A percentile compares a stretch with the other conserved stretches of the same genome.
phyloP scores from a whole-genome alignment of 176 grass and related monocot species.

The Avena atlantica region DNA sequence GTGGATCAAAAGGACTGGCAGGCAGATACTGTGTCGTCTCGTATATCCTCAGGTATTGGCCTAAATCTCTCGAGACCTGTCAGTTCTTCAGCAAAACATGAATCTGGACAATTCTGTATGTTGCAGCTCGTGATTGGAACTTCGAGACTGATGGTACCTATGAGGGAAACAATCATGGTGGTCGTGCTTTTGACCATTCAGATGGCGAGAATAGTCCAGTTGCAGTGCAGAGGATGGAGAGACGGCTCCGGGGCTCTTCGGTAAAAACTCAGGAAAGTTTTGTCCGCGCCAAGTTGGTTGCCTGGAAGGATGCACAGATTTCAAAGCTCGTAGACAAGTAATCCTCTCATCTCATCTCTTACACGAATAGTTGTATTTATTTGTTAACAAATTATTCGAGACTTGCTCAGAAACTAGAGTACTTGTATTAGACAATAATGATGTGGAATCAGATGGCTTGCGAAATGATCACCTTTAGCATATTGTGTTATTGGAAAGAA shows the following conservation, averaged over 20 bases:
- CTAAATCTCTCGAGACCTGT: constrained; percentile 33
- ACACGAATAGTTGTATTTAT: not conserved
- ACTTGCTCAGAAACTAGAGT: constrained; percentile 10
- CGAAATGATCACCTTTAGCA: constrained; percentile 31
- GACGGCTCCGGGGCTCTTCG: constrained; percentile 23
- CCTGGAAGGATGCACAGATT: constrained; percentile 71
- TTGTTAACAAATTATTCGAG: constrained; percentile 13
- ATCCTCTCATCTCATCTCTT: constrained; percentile 10
- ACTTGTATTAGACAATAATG: constrained; percentile 26
- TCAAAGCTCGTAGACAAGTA: constrained; percentile 78
- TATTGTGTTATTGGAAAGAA: constrained; percentile 6
- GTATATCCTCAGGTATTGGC: constrained; percentile 63
- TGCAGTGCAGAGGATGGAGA: constrained; percentile 39
- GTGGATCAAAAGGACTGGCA: constrained; percentile 53
- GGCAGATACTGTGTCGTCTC: constrained; percentile 57
- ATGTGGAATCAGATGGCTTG: constrained; percentile 19
- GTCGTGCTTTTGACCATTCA: constrained; percentile 40
- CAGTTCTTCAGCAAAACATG: constrained; percentile 28
- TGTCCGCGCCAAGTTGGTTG: constrained; percentile 62
- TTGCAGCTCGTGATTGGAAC: constrained; percentile 53
- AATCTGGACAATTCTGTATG: constrained; percentile 24
- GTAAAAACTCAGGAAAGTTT: constrained; percentile 38
- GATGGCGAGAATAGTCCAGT: constrained; percentile 39
- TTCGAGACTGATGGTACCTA: constrained; percentile 49
- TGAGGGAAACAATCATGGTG: constrained; percentile 44